Evolutionary conservation across 371 early-diverging fungal species (phyloP), one percentile per base, ranked within the genome.

Genomic region (Nosema muscidifuracis): DNA sequence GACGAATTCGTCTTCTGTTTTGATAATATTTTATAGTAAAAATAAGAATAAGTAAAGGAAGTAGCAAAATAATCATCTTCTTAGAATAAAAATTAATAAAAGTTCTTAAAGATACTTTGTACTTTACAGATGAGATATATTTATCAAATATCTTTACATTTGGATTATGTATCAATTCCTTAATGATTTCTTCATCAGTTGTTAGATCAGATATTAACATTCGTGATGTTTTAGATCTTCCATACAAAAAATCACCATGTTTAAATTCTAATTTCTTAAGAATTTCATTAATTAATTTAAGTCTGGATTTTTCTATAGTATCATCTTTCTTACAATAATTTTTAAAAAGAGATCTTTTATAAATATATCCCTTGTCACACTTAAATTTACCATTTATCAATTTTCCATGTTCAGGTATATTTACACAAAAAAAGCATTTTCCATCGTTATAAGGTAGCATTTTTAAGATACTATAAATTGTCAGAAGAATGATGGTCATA

Each of bases 351-450:
- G 67, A 57, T 6, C 34, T 53, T 38, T 30, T 62, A 16, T 58
- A 2, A 62, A 55, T 66, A 58, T 61, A 78, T 24, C 78, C 78
- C 12, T 55, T 43, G n/a, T 69, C 65, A 43, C 78, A 78, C 2
- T 28, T 40, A 1, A 56, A 31, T 22, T 65, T 61, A 4, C 50
- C 62, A 56, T 69, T 22, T 26, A 65, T 22, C 30, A 78, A 6
- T 16, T 57, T 63, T 13, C 71, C 53, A 53, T 78, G 34, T 40
- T 42, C 20, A 22, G 78, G 78, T 20, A 61, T 7, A 9, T 53
- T 64, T 3, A 74, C 44, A 40, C 78, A 78, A 12, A 28, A 40
- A 16, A 68, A 53, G 20, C 13, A 26, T 20, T 33, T 64, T 13
- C 16, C 28, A 16, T 15, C 31, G 26, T 75, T 70, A 26, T 78